Percentiles rank a stretch among this genome's conserved stretches.
These are phyloP conservation scores for Silybum marianum DNA, from an alignment of 129 eudicot genomes.

Conservation along the genomic window DNA sequence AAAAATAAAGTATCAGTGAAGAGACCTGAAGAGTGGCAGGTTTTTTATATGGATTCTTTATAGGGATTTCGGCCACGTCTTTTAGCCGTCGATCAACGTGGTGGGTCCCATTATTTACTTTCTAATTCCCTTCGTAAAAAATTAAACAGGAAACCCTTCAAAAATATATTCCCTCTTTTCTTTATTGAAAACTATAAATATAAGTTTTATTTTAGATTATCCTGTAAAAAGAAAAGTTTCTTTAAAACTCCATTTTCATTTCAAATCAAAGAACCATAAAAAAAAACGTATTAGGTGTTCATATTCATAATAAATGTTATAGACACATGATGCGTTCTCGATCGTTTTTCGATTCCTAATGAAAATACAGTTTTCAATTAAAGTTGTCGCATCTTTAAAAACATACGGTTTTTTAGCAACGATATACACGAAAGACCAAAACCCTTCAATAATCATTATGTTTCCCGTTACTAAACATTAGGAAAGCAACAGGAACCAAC, in stretches of 20 bases:
- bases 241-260: too few relatives aligned
- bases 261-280: too few relatives aligned
- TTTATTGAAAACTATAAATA: neutral
- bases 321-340: too few relatives aligned
- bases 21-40: conserved; percentile 20
- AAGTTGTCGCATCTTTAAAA: too few relatives aligned
- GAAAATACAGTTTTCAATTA: too few relatives aligned
- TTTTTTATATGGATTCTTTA: conserved; percentile 30
- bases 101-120: conserved; percentile 38
- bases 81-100: conserved; percentile 51
- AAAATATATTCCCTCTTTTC: neutral
- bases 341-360: too few relatives aligned
- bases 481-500: conserved; percentile 5
- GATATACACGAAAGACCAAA: neutral
- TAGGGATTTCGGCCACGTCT: conserved; percentile 46
- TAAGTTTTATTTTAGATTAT: too few relatives aligned
- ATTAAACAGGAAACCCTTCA: neutral
- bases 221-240: too few relatives aligned
- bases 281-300: too few relatives aligned
- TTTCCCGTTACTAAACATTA: neutral
- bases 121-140: neutral
- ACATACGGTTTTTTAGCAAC: too few relatives aligned
- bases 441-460: conserved; percentile 18
- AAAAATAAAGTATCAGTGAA: neutral
- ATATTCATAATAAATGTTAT: too few relatives aligned